A percentile compares a stretch with the other conserved stretches of the same genome.
phyloP scores from a whole-genome alignment of 2,329 filamentous ascomycete species.

The Fusarium brevicatenulatum region DNA sequence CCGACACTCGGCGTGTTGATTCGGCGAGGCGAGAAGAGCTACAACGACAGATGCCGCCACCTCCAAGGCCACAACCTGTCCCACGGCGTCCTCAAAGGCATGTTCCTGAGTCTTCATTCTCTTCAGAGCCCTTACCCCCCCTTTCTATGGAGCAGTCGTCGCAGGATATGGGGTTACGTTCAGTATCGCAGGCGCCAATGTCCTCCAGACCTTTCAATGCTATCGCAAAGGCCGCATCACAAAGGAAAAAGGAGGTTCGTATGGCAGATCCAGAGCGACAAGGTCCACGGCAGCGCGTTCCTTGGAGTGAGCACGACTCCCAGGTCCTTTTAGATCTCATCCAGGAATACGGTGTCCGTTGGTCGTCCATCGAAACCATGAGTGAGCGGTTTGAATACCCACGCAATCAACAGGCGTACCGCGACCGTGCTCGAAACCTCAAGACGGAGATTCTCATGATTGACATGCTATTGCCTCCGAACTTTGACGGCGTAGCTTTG shows the following conservation, averaged over 20 bases:
- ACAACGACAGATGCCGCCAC: constrained; percentile 22
- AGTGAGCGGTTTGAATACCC: constrained; percentile 53
- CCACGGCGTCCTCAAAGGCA: constrained; percentile 8
- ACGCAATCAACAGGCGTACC: constrained; percentile 65
- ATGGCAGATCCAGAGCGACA: constrained; percentile 18
- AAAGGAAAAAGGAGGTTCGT: constrained; percentile 30
- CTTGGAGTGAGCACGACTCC: constrained; percentile 58
- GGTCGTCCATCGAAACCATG: constrained; percentile 48
- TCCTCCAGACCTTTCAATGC: constrained; percentile 35
- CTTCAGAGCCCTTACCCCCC: constrained; percentile 23
- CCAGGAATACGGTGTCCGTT: constrained; percentile 41
- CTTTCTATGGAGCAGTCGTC: constrained; percentile 43
- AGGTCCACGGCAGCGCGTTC: constrained; percentile 41
- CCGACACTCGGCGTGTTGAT: constrained; percentile 43
- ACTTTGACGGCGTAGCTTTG: constrained; percentile 62
- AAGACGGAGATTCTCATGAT: constrained; percentile 63
- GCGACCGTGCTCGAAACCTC: constrained; percentile 67
- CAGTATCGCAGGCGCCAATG: not conserved
- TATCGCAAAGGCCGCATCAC: constrained; percentile 43
- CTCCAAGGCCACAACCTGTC: constrained; percentile 18
- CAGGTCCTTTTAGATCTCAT: constrained; percentile 56
- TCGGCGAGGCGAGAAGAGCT: constrained; percentile 32
- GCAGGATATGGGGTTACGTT: constrained; percentile 1
- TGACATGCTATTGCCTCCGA: constrained; percentile 56
- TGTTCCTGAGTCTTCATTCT: not conserved